Percentiles rank a stretch among this genome's conserved stretches.
Evolutionary conservation across 2,329 filamentous ascomycete genomes (phyloP).

Genomic region (Talaromyces sp.): DNA sequence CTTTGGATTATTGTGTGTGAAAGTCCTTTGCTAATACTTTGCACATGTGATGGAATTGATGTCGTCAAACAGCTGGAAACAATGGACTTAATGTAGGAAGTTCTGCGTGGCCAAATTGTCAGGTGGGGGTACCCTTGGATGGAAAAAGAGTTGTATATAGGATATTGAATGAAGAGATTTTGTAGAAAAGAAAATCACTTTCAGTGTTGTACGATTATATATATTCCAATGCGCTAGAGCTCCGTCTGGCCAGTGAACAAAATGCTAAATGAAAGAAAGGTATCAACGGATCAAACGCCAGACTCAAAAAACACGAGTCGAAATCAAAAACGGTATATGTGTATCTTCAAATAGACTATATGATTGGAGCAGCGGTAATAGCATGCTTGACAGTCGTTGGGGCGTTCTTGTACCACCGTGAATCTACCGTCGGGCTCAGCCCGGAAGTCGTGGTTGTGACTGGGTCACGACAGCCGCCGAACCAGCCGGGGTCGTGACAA

Average conservation of each 20-base stretch:
- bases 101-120: neutral
- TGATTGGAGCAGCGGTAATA: conserved; percentile 4
- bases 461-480: conserved; percentile 39
- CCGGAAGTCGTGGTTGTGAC: conserved; percentile 18
- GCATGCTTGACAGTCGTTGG: neutral
- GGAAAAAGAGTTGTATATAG: neutral
- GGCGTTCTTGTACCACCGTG: neutral
- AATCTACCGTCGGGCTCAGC: neutral
- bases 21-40: too few species aligned
- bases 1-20: too few species aligned
- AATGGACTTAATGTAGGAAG: too few species aligned
- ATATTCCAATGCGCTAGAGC: conserved; percentile 1
- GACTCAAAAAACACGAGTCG: neutral
- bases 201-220: neutral
- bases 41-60: too few species aligned
- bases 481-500: conserved; percentile 39
- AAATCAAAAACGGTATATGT: neutral
- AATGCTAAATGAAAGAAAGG: conserved; percentile 2
- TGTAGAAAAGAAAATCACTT: neutral
- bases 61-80: too few species aligned
- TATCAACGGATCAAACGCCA: conserved; percentile 3
- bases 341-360: conserved; percentile 8
- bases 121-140: neutral
- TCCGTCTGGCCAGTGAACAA: neutral
- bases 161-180: neutral